Evolutionary conservation across 1,139 yeast species (phyloP).

Genomic region (Scheffersomyces lignicola): DNA sequence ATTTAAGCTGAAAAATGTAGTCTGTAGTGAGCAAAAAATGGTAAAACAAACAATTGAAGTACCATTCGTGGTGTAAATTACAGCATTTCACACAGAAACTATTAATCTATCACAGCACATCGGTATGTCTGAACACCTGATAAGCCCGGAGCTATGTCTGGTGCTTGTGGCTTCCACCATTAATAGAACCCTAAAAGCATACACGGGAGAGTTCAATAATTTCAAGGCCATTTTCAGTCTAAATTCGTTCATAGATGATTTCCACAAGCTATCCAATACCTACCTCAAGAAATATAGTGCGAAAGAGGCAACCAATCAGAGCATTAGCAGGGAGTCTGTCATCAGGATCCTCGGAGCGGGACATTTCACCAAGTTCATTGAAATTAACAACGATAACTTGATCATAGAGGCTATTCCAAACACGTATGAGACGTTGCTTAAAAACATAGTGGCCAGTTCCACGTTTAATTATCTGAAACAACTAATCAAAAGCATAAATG

Average conservation of each 20-base stretch:
- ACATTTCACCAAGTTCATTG: constrained; percentile 20
- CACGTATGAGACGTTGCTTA: constrained; percentile 19
- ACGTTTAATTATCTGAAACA: constrained; percentile 24
- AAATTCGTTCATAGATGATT: constrained; percentile 17
- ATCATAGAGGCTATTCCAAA: constrained; percentile 18
- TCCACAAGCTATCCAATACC: constrained; percentile 16
- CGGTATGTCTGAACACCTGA: no score
- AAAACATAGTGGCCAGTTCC: constrained; percentile 25
- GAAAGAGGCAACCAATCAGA: background rate
- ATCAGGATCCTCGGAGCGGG: constrained; percentile 11
- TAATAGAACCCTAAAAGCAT: constrained; percentile 22
- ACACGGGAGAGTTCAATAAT: constrained; percentile 13
- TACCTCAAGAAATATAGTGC: background rate
- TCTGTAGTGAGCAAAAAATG: no score
- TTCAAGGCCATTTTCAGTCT: constrained; percentile 17
- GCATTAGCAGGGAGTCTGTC: constrained; percentile 14
- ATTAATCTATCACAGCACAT: no score
- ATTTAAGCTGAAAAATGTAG: no score
- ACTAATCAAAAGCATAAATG: constrained; percentile 29
- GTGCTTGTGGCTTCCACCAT: constrained; percentile 32
- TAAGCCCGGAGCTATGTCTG: constrained; percentile 21
- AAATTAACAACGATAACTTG: constrained; percentile 17
- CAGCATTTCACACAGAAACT: no score
- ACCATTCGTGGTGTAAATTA: no score
- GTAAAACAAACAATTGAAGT: no score